These are phyloP conservation scores for Tuber aestivum DNA, from an alignment of 495 filamentous ascomycete species.

Conservation along the genomic window DNA sequence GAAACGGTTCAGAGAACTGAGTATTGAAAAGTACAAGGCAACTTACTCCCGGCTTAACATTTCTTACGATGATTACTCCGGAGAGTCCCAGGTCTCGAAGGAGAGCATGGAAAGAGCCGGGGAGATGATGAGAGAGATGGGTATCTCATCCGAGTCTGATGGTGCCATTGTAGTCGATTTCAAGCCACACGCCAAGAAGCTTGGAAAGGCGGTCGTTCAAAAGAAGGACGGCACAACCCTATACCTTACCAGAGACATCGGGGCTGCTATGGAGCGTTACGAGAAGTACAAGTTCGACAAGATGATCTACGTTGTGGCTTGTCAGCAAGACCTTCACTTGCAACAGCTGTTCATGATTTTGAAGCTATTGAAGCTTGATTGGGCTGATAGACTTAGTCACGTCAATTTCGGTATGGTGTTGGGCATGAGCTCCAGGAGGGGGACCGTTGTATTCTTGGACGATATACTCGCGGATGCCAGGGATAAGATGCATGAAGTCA, in stretches of 20 bases:
- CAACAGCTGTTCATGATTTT: conserved; percentile 62
- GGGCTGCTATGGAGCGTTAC: conserved; percentile 55
- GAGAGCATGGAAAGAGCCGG: conserved; percentile 71
- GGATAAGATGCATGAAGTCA: conserved; percentile 61
- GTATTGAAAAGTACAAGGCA: conserved; percentile 75
- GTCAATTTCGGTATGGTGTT: conserved; percentile 59
- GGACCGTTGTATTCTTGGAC: conserved; percentile 54
- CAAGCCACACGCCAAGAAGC: conserved; percentile 61
- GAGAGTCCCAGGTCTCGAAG: conserved; percentile 83
- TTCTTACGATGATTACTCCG: conserved; percentile 85
- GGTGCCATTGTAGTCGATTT: conserved; percentile 89
- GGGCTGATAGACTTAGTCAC: conserved; percentile 54
- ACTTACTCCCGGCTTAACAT: conserved; percentile 86
- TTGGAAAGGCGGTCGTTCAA: conserved; percentile 54
- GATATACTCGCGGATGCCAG: conserved; percentile 58
- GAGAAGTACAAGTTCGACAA: conserved; percentile 62
- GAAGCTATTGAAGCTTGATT: conserved; percentile 55
- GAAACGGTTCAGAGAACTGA: conserved; percentile 82
- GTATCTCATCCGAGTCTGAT: conserved; percentile 72
- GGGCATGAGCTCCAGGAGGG: conserved; percentile 60
- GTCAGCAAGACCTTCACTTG: conserved; percentile 57
- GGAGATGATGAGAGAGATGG: conserved; percentile 60
- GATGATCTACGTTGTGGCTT: conserved; percentile 64
- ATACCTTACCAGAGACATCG: conserved; percentile 62
- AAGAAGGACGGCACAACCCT: conserved; percentile 59